Evolutionary conservation across 2,329 filamentous ascomycete species (phyloP), one percentile per base, ranked within the genome.

Genomic region (Colletotrichum sp.): DNA sequence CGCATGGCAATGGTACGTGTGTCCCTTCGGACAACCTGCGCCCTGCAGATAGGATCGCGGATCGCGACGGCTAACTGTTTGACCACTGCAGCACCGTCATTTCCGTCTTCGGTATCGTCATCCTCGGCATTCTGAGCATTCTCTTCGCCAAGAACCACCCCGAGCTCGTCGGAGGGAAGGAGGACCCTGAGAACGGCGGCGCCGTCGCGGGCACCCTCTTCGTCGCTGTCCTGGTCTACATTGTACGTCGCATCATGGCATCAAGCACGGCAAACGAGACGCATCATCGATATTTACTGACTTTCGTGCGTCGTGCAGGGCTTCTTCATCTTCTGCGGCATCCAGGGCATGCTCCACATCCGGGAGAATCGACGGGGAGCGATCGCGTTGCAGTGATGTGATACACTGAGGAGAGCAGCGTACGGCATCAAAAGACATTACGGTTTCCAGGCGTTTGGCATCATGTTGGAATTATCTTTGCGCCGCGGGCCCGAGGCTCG

Each of bases 291-390:
- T 6, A 2, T n/a, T 51, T 21, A 15, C 64, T 74, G 16, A 74
- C 34, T 18, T 6, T n/a, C 3, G 5, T 8, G 4, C 31, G 4
- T 27, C 3, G 6, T 5, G 11, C 24, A 97, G 96, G 92, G 89
- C 21, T 98, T 98, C 88, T 90, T 98, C 70, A 89, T 97, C 65
- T 98, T 98, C 86, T 98, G 96, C 85, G 94, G 93, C 72, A 91
- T 96, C 78, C 96, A 98, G 84, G 96, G 95, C 76, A 91, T 94
- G 81, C 89, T 98, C 75, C 95, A 98, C 84, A 86, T 95, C 79
- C 93, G 95, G 83, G 93, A 96, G 84, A 95, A 91, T 84, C 90
- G 94, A 83, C 90, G 94, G 82, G 96, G 96, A 76, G 93, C 95
- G 75, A 98, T 98, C 85, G 91, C 93, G 74, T 87, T 98, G 82